phyloP scores from a whole-genome alignment of 2,329 filamentous ascomycete species.

The Pseudogymnoascus sp. region DNA sequence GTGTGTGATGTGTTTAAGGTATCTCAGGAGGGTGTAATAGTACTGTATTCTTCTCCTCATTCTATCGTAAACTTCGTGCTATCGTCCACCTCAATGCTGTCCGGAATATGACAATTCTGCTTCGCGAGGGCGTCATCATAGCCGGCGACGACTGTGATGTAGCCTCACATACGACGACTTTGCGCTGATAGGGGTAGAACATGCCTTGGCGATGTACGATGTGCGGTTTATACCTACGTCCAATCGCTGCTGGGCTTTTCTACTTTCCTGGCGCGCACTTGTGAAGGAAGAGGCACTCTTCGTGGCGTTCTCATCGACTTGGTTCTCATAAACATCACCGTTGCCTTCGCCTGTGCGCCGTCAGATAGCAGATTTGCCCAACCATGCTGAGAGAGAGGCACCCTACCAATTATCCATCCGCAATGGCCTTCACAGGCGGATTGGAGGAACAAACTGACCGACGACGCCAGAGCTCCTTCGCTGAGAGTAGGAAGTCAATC shows the following conservation, averaged over 20 bases:
- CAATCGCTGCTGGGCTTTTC: not conserved
- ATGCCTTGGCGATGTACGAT: not conserved
- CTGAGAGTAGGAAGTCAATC: not conserved
- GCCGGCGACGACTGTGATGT: not conserved
- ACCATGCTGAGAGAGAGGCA: not conserved
- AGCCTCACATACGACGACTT: not conserved
- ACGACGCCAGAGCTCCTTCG: not conserved
- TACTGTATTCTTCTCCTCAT: not conserved
- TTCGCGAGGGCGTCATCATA: not conserved
- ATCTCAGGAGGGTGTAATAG: conserved; percentile 1
- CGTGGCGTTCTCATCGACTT: not conserved
- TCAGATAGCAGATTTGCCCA: not conserved
- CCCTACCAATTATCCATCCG: not conserved
- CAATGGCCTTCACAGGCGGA: not conserved
- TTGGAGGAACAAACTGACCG: not conserved
- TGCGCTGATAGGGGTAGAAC: not conserved
- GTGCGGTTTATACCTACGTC: not conserved
- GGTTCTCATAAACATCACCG: not conserved
- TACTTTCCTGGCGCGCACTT: not conserved
- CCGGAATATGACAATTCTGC: not conserved
- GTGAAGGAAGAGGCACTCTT: not conserved
- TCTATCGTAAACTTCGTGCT: not conserved
- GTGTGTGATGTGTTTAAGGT: not conserved
- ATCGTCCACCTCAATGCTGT: not conserved
- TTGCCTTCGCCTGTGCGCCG: not conserved